Evolutionary conservation across 2,329 filamentous ascomycete species (phyloP), one percentile per base, ranked within the genome.

Genomic region (Claviceps lovelessii): DNA sequence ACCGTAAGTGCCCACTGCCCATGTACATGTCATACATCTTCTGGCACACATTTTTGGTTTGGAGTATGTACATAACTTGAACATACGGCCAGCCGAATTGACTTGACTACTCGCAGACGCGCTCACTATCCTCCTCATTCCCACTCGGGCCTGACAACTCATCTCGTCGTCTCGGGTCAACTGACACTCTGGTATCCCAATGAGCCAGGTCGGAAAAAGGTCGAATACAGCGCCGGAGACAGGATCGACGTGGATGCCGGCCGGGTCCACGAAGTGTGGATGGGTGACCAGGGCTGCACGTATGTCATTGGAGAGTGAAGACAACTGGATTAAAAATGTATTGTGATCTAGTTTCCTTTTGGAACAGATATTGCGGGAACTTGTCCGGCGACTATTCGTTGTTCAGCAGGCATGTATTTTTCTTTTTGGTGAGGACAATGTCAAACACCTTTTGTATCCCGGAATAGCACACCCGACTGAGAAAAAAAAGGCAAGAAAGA

Each of bases 51-150:
- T 33, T 6, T 9, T 33, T 33, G 31, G 31, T 33, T 33, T 33
- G 5, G 31, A 9, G 1, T 29, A 23, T 45, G 17, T 19, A 23
- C 19, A 8, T 41, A 10, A 17, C n/a, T 33, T n/a, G 3, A 8
- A 8, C 19, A 9, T 5, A 11, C 23, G 10, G 42, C 17, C 15
- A 8, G 31, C 8, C 23, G 28, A 28, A n/a, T 28, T 41, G n/a
- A 31, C 33, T 53, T 23, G 15, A 10, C 49, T 33, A 10, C 15
- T 41, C 13, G 19, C 65, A 86, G 83, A 58, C 83, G 86, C 64
- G 75, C 79, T 33, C 73, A 88, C 67, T 88, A 88, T 64, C 72
- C 73, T 45, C 84, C 85, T 15, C 85, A 88, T 64, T 77, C 75
- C 15, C 85, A 89, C 64, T 61, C 68, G 28, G 77, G 76, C 41